Conservation (phyloP, 2,329 filamentous ascomycete genomes). For the Talaromyces sp. region DNA sequence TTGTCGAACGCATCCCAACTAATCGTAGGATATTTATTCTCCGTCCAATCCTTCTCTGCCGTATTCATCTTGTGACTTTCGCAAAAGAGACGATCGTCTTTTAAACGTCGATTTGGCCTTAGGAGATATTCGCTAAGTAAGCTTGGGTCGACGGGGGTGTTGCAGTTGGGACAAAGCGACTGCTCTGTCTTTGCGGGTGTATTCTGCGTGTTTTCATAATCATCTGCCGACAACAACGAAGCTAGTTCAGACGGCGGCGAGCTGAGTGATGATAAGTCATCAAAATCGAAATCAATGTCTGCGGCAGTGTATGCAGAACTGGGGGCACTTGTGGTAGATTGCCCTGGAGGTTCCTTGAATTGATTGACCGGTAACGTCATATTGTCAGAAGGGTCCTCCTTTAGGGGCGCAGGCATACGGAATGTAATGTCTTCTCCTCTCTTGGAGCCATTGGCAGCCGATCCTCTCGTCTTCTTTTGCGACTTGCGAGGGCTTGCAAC, state of each 20-base stretch:
- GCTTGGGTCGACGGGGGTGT: conserved; percentile 54
- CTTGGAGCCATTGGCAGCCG: not conserved
- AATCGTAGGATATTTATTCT: conserved; percentile 65
- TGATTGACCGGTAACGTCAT: not conserved
- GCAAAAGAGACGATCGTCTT: conserved; percentile 55
- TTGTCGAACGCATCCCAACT: conserved; percentile 62
- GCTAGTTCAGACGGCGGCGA: conserved; percentile 19
- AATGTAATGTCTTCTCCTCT: not conserved
- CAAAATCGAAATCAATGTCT: conserved; percentile 23
- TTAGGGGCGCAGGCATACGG: conserved; percentile 9
- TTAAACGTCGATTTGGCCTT: conserved; percentile 33
- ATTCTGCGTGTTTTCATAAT: not conserved
- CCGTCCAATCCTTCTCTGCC: conserved; percentile 50
- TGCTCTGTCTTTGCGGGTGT: conserved; percentile 4
- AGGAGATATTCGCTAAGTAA: conserved; percentile 54
- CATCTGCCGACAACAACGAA: not conserved
- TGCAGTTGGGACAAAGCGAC: conserved; percentile 66
- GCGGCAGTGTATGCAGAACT: conserved; percentile 30
- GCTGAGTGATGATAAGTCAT: conserved; percentile 29
- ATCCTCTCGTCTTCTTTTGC: not conserved
- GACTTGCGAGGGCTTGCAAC: not conserved
- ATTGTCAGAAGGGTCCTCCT: not conserved
- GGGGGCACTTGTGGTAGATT: conserved; percentile 25
- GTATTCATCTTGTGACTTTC: conserved; percentile 57
- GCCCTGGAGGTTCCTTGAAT: conserved; percentile 26